Conservation (phyloP, 306 rosid genomes). For the Chamaecrista fasciculata region DNA sequence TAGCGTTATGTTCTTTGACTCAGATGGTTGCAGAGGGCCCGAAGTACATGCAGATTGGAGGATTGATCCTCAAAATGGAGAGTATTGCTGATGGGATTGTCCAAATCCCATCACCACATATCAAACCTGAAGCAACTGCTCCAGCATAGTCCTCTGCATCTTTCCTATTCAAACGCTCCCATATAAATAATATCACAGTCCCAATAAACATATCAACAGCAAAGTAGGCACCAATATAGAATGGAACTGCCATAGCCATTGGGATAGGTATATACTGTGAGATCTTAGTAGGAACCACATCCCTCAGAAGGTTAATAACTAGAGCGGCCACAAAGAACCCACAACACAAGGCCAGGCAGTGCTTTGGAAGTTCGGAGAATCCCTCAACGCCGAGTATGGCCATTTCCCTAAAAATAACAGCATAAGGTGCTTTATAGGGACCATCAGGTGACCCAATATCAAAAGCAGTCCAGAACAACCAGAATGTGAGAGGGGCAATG, state of each 20-base stretch:
- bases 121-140: slow-evolving; percentile 95
- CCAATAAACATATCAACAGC: slow-evolving; percentile 91
- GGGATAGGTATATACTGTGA: slow-evolving; percentile 86
- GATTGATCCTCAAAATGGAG: slow-evolving; percentile 73
- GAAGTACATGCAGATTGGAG: slow-evolving; percentile 95
- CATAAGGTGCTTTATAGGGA: slow-evolving; percentile 89
- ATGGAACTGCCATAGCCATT: slow-evolving; percentile 97
- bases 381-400: slow-evolving; percentile 86
- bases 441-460: slow-evolving; percentile 90
- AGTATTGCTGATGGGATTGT: slow-evolving; percentile 91
- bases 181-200: slow-evolving; percentile 68
- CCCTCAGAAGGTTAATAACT: slow-evolving; percentile 67
- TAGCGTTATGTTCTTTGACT: background rate
- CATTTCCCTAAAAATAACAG: slow-evolving; percentile 89
- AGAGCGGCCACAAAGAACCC: slow-evolving; percentile 77
- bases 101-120: slow-evolving; percentile 98
- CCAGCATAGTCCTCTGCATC: slow-evolving; percentile 81
- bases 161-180: slow-evolving; percentile 79
- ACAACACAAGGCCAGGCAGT: slow-evolving; percentile 72
- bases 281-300: slow-evolving; percentile 55
- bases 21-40: slow-evolving; percentile 23
- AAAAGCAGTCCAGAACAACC: slow-evolving; percentile 96
- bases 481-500: slow-evolving; percentile 94
- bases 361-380: slow-evolving; percentile 86
- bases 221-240: slow-evolving; percentile 89